phyloP scores from a whole-genome alignment of 306 rosid genomes.

The Delonix regia region DNA sequence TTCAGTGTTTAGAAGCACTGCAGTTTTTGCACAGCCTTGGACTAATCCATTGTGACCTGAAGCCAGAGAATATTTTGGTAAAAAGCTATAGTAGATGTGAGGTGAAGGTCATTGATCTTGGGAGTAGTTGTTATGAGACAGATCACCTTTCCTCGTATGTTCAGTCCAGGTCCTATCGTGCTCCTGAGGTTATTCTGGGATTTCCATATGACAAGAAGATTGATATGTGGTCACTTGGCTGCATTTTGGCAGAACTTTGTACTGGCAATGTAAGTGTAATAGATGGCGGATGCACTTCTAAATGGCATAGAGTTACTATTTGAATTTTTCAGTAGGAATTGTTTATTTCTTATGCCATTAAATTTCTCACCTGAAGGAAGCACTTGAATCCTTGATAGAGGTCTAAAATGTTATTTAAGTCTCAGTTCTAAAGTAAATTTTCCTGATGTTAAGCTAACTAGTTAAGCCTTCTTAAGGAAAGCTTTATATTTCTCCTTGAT shows the following conservation, averaged over 20 bases:
- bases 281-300: conserved; percentile 11
- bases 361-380: background rate
- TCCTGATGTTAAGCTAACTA: background rate
- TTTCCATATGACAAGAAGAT: conserved; percentile 96
- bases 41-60: conserved; percentile 95
- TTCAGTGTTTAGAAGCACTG: conserved; percentile 98
- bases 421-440: background rate
- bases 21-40: conserved; percentile 92
- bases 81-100: conserved; percentile 99
- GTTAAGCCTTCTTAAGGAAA: conserved; percentile 12
- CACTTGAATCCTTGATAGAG: background rate
- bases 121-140: conserved; percentile 98
- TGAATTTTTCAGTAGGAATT: background rate
- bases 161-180: conserved; percentile 99
- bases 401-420: conserved; percentile 5
- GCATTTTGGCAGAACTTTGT: conserved; percentile 98
- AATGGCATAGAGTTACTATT: background rate
- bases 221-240: conserved; percentile 99
- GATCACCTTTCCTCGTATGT: conserved; percentile 99
- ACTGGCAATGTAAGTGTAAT: conserved; percentile 88
- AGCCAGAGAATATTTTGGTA: conserved; percentile 97
- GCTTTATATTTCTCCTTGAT: conserved; percentile 2
- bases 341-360: background rate
- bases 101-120: conserved; percentile 99
- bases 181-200: conserved; percentile 99